Conservation (phyloP, 768 basidiomycete species). For the Gloeopeniophorella convolvens region DNA sequence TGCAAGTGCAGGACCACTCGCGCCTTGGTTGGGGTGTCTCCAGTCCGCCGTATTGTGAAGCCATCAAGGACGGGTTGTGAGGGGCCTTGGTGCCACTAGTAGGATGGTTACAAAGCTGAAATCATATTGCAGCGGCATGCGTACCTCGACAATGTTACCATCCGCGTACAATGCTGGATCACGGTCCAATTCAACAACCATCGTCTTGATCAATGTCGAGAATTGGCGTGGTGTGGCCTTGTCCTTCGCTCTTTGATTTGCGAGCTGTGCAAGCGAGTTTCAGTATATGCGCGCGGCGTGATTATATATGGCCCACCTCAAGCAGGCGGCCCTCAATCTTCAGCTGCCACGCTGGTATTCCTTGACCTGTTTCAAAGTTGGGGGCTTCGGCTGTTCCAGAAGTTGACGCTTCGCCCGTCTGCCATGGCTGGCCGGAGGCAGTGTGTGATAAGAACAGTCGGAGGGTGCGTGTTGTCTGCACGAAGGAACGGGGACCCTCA, state of each 20-base stretch:
- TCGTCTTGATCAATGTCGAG: conserved; percentile 75
- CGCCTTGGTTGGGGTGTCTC: conserved; percentile 70
- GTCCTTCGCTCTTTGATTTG: conserved; percentile 59
- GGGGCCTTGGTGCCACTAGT: conserved; percentile 57
- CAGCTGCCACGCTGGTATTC: conserved; percentile 84
- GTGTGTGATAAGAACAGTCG: conserved; percentile 87
- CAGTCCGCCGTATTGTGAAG: conserved; percentile 76
- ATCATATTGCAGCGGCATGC: conserved; percentile 15
- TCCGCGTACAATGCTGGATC: conserved; percentile 78
- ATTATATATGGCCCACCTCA: conserved; percentile 45
- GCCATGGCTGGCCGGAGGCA: conserved; percentile 82
- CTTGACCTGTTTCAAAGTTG: conserved; percentile 80
- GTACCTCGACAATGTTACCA: conserved; percentile 84
- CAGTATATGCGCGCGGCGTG: neutral
- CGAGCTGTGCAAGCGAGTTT: conserved; percentile 33
- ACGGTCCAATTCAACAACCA: conserved; percentile 83
- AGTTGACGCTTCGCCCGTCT: conserved; percentile 39
- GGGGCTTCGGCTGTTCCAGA: conserved; percentile 35
- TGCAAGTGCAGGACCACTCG: conserved; percentile 83
- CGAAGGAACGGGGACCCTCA: neutral
- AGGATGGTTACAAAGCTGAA: neutral
- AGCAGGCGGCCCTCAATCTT: conserved; percentile 84
- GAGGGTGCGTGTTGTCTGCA: conserved; percentile 76
- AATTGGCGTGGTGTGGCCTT: conserved; percentile 66
- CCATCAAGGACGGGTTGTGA: conserved; percentile 69